Evolutionary conservation across 2,329 filamentous ascomycete species (phyloP).

Genomic region (Fusarium verticillioides): DNA sequence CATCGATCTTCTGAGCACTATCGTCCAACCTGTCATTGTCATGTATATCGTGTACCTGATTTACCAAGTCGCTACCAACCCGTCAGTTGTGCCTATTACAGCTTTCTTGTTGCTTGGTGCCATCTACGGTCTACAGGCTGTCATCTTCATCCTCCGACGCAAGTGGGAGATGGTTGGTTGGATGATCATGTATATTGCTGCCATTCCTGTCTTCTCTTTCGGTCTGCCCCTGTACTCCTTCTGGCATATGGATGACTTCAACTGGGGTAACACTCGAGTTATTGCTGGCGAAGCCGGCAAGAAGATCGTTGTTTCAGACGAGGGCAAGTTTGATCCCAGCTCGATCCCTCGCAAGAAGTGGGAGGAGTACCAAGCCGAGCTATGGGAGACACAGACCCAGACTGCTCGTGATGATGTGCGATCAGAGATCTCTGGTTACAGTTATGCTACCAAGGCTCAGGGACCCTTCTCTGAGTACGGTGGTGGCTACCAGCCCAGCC

Average conservation of each 20-base stretch:
- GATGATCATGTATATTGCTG: conserved; percentile 96
- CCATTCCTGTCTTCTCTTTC: conserved; percentile 91
- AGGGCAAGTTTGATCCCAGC: conserved; percentile 95
- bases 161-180: conserved; percentile 99
- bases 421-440: conserved; percentile 92
- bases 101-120: conserved; percentile 91
- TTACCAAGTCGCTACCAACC: conserved; percentile 72
- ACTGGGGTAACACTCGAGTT: conserved; percentile 98
- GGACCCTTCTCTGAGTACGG: conserved; percentile 77
- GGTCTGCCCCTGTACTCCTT: conserved; percentile 93
- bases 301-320: conserved; percentile 92
- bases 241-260: conserved; percentile 99
- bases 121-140: conserved; percentile 96
- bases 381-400: conserved; percentile 95
- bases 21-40: conserved; percentile 91
- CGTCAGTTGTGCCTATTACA: conserved; percentile 78
- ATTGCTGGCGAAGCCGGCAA: conserved; percentile 94
- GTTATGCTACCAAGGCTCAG: conserved; percentile 87
- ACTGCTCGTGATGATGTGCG: conserved; percentile 82
- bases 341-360: conserved; percentile 98
- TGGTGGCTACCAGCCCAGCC: conserved; percentile 68
- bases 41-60: conserved; percentile 92
- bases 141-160: conserved; percentile 95
- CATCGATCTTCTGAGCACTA: conserved; percentile 88
- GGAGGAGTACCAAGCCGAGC: conserved; percentile 98